Evolutionary conservation across 371 early-diverging fungal genomes (phyloP), one percentile per base, ranked within the genome.

Genomic region (Thermomucor indicae-seudaticae): DNA sequence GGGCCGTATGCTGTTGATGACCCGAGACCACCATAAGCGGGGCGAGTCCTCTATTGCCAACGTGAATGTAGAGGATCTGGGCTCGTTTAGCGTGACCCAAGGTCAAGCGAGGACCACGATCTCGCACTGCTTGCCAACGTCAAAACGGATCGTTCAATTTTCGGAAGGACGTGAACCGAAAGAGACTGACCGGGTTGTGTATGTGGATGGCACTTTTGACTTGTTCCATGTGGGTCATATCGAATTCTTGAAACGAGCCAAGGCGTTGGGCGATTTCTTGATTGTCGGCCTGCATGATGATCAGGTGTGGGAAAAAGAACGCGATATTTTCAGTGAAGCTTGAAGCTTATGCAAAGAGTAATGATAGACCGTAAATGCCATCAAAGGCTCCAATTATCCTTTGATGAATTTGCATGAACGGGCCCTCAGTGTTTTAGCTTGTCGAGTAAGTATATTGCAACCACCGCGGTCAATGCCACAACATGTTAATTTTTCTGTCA

Each of bases 151-250:
- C 53, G 86, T 89, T 24, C 94, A 92, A 60, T 94, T 94, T 61
- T 89, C 92, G 10, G 83, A 90, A 53, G 87, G 85, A 14, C 67
- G 72, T 37, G 90, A 91, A 55, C 92, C 93, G 11, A 76, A 83
- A 58, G 58, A 61, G 6, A 66, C 60, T 31, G 80, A 81, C 53
- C 72, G 73, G 44, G 76, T 95, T 7, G 89, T 96, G 25, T 98
- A 96, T 67, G 92, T 96, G 11, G 97, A 95, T 61, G 98, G 98
- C 16, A 89, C 91, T 12, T 98, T 94, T 71, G 98, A 98, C 62
- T 64, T 98, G 52, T 98, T 96, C 81, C 98, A 97, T 72, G 78
- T 88, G 12, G 98, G 98, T 27, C 97, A 98, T 67, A 89, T 92
- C 62, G 90, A 91, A 71, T 92, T 95, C 64, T 75, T 98, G 61